phyloP scores from a whole-genome alignment of 495 filamentous ascomycete species.

The Penicillium crystallinum region DNA sequence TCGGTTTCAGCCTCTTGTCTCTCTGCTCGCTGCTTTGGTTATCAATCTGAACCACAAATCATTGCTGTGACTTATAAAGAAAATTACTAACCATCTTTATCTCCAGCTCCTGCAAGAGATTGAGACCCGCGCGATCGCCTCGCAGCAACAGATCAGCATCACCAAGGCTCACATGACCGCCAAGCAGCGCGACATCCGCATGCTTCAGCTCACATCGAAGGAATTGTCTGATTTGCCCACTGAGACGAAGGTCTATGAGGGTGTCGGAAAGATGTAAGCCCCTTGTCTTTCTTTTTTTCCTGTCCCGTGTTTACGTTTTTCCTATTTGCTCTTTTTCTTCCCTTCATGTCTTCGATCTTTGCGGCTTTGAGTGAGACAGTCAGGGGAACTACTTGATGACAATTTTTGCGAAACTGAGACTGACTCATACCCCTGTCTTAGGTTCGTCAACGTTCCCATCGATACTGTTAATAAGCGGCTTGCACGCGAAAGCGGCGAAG shows the following conservation, averaged over 20 bases:
- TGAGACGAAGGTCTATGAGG: conserved; percentile 83
- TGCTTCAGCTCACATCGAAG: conserved; percentile 80
- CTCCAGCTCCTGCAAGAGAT: conserved; percentile 86
- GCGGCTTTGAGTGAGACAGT: background rate
- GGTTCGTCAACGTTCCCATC: conserved; percentile 82
- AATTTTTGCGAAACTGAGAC: background rate
- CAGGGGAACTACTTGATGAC: background rate
- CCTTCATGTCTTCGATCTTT: background rate
- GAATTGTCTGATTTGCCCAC: conserved; percentile 75
- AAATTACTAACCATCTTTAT: conserved; percentile 9
- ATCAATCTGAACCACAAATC: background rate
- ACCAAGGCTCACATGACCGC: conserved; percentile 78
- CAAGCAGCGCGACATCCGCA: conserved; percentile 83
- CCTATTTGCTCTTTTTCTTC: background rate
- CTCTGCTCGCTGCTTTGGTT: no score
- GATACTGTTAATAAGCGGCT: conserved; percentile 69
- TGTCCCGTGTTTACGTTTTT: background rate
- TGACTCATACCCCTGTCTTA: conserved; percentile 28
- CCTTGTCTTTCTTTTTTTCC: conserved; percentile 2
- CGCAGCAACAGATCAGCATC: conserved; percentile 87
- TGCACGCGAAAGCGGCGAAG: conserved; percentile 64
- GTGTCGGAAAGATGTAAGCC: conserved; percentile 91
- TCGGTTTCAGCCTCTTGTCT: background rate
- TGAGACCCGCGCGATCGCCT: conserved; percentile 76
- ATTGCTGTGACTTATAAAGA: background rate